Base-by-base conservation (phyloP, 805 yeast genomes). In the Wickerhamiella cacticola region DNA sequence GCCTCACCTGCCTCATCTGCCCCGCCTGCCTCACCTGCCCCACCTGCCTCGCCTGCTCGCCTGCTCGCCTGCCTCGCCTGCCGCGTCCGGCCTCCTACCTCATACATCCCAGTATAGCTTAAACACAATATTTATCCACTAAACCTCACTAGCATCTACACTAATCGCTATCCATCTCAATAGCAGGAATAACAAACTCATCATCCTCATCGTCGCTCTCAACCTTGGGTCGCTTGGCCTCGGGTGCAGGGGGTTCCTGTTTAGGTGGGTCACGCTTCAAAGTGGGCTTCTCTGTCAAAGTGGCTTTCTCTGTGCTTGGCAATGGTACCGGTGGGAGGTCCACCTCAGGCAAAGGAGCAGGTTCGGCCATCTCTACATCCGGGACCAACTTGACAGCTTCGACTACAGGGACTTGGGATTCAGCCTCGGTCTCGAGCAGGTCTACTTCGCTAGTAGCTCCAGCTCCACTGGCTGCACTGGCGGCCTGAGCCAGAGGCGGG, bases 91-190 rank as follows among this genome's bases (percentile, higher is more conserved):
- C n/a, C n/a, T n/a, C n/a, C n/a, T n/a, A n/a, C n/a, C n/a, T n/a
- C n/a, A n/a, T n/a, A n/a, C n/a, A n/a, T n/a, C n/a, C n/a, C n/a
- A n/a, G n/a, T n/a, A n/a, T n/a, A n/a, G n/a, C n/a, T n/a, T n/a
- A n/a, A n/a, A n/a, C n/a, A n/a, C n/a, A n/a, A n/a, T n/a, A n/a
- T n/a, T n/a, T n/a, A n/a, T n/a, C n/a, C n/a, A n/a, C n/a, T n/a
- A n/a, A n/a, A n/a, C n/a, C n/a, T n/a, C n/a, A n/a, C n/a, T n/a
- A n/a, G n/a, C n/a, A n/a, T n/a, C n/a, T n/a, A n/a, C n/a, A n/a
- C 41, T 46, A 55, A 16, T 55, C 58, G 19, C 55, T 52, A 25
- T 55, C 58, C 57, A 55, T 51, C 22, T 22, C 48, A n/a, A 56
- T 24, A 2, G 48, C 31, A 1, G 59, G 59, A 24, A 56, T 53